These are phyloP conservation scores for Phytophthora meadii DNA, from an alignment of 352 stramenopile species.

Conservation along the genomic window DNA sequence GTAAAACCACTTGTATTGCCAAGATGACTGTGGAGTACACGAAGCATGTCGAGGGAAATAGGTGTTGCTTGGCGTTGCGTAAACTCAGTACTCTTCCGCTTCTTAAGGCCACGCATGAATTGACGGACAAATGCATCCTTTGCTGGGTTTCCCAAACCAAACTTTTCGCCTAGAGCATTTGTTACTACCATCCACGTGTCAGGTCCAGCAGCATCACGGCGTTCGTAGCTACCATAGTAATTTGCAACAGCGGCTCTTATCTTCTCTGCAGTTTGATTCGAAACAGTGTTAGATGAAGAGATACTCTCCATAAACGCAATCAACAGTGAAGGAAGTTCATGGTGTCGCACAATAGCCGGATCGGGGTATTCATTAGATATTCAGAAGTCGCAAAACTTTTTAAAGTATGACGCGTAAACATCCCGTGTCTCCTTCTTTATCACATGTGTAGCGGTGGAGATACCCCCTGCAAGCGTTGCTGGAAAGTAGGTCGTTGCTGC, in stretches of 20 bases:
- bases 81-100: no score
- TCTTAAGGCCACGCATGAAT: no score
- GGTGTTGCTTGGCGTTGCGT: no score
- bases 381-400: constrained; percentile 19
- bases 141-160: not conserved
- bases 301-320: constrained; percentile 21
- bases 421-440: constrained; percentile 17
- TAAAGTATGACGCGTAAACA: constrained; percentile 17
- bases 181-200: constrained; percentile 16
- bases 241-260: constrained; percentile 14
- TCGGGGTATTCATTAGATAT: constrained; percentile 14
- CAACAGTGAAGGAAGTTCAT: constrained; percentile 8
- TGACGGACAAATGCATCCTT: no score
- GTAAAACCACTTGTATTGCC: constrained; percentile 1
- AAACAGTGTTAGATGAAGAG: not conserved
- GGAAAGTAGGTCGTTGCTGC: constrained; percentile 1
- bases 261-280: constrained; percentile 14
- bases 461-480: constrained; percentile 11
- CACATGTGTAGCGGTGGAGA: constrained; percentile 7
- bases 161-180: constrained; percentile 3
- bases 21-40: not conserved
- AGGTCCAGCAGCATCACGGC: constrained; percentile 2
- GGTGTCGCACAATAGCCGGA: not conserved
- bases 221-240: constrained; percentile 3
- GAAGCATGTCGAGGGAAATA: no score